Conservation (phyloP, 1,284 basidiomycete genomes). For the Vanrija humicola region DNA sequence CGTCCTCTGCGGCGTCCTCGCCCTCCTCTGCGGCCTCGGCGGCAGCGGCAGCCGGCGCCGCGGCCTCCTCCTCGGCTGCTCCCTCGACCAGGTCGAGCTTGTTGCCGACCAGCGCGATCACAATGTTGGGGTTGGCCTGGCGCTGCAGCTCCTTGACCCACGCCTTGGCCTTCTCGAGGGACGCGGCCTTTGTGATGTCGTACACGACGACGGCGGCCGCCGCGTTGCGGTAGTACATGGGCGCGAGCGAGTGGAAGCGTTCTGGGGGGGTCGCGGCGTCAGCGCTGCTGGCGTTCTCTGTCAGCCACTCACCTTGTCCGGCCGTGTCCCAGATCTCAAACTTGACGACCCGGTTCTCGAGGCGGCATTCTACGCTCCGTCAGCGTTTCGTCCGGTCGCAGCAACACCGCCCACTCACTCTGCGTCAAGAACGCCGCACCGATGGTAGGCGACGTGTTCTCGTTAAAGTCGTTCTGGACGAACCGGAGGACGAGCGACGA, state of each 20-base stretch:
- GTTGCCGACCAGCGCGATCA: conserved; percentile 94
- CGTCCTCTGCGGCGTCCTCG: conserved; percentile 34
- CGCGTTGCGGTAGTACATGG: conserved; percentile 98
- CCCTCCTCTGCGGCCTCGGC: conserved; percentile 60
- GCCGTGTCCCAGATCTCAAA: conserved; percentile 53
- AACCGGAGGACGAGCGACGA: conserved; percentile 98
- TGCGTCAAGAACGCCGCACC: conserved; percentile 74
- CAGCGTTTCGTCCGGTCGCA: neutral
- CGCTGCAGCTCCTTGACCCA: conserved; percentile 99
- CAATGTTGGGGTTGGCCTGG: conserved; percentile 98
- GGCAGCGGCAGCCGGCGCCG: conserved; percentile 31
- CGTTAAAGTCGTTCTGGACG: conserved; percentile 56
- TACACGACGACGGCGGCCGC: conserved; percentile 95
- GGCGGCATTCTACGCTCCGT: conserved; percentile 42
- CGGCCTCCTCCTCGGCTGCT: conserved; percentile 52
- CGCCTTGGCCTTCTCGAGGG: conserved; percentile 97
- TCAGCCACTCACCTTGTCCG: conserved; percentile 33
- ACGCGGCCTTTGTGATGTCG: conserved; percentile 80
- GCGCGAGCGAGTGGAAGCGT: conserved; percentile 54
- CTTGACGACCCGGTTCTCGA: conserved; percentile 51
- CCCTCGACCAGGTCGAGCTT: conserved; percentile 87
- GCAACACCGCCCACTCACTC: conserved; percentile 29
- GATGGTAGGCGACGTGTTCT: conserved; percentile 72
- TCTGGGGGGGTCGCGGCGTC: conserved; percentile 8
- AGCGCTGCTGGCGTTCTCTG: neutral